phyloP scores from a whole-genome alignment of 495 filamentous ascomycete genomes.

The Tetracladium setigerum region DNA sequence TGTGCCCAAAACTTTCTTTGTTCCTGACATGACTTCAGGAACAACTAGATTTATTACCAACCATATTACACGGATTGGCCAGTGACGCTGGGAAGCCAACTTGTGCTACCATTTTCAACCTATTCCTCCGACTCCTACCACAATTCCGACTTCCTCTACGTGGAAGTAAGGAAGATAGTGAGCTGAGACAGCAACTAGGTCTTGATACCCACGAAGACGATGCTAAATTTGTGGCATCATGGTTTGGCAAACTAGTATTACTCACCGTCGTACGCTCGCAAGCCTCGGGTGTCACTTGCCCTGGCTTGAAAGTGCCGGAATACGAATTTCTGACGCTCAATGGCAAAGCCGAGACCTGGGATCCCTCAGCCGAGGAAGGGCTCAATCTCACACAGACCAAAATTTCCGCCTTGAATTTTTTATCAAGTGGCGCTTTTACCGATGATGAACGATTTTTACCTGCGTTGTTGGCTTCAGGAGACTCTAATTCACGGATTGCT shows the following conservation, averaged over 20 bases:
- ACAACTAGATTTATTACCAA: slow-evolving; percentile 61
- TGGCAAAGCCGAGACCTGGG: slow-evolving; percentile 63
- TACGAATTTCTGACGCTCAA: slow-evolving; percentile 65
- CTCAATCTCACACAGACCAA: slow-evolving; percentile 62
- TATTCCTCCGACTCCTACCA: slow-evolving; percentile 67
- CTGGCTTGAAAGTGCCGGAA: slow-evolving; percentile 64
- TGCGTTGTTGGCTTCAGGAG: slow-evolving; percentile 71
- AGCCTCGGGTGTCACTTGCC: slow-evolving; percentile 33
- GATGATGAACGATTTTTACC: slow-evolving; percentile 77
- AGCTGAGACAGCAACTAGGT: slow-evolving; percentile 55
- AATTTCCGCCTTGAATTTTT: slow-evolving; percentile 56
- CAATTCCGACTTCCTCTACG: slow-evolving; percentile 65
- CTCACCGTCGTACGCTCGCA: slow-evolving; percentile 40
- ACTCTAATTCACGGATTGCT: slow-evolving; percentile 72
- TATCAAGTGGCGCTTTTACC: slow-evolving; percentile 77
- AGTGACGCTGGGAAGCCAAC: slow-evolving; percentile 52
- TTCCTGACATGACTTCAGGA: slow-evolving; percentile 29
- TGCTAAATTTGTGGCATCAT: slow-evolving; percentile 63
- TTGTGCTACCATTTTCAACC: slow-evolving; percentile 75
- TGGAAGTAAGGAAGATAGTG: slow-evolving; percentile 68
- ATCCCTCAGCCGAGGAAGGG: slow-evolving; percentile 47
- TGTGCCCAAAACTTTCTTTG: not conserved
- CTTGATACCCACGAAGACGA: slow-evolving; percentile 56
- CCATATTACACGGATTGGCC: slow-evolving; percentile 63
- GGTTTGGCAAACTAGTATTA: slow-evolving; percentile 75